Conservation (phyloP, 805 yeast species). For the Wickerhamomyces hampshirensis region DNA sequence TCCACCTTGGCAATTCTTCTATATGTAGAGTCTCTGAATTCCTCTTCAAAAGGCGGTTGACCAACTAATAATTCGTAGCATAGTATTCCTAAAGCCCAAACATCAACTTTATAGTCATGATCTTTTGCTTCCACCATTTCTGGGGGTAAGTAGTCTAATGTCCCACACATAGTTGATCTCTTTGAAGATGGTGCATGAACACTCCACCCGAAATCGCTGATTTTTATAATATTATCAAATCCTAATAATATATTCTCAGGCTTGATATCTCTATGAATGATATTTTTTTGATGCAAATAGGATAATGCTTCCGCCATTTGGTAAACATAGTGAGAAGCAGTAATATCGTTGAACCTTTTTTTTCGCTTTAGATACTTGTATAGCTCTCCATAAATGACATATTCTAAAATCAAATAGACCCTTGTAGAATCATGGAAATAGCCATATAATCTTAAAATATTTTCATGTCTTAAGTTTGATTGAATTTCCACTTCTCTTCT, state of each 20-base stretch:
- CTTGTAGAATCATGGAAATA: constrained; percentile 78
- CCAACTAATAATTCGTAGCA: constrained; percentile 86
- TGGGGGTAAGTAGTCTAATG: constrained; percentile 91
- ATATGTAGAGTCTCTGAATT: constrained; percentile 71
- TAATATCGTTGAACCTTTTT: constrained; percentile 64
- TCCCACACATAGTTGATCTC: constrained; percentile 88
- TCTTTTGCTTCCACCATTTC: constrained; percentile 85
- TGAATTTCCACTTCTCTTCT: constrained; percentile 92
- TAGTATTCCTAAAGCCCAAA: constrained; percentile 90
- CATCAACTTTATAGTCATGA: constrained; percentile 75
- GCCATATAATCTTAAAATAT: constrained; percentile 76
- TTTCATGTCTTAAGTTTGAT: constrained; percentile 69
- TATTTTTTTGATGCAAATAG: constrained; percentile 72
- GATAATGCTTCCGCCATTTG: constrained; percentile 80
- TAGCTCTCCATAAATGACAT: constrained; percentile 80
- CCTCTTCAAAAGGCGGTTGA: constrained; percentile 87
- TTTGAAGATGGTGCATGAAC: constrained; percentile 55
- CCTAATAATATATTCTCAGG: constrained; percentile 89
- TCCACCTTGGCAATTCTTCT: constrained; percentile 76
- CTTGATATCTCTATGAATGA: constrained; percentile 89
- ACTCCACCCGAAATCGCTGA: constrained; percentile 97
- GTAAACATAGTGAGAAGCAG: constrained; percentile 72
- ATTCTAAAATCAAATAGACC: constrained; percentile 82
- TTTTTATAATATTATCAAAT: constrained; percentile 68
- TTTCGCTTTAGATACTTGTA: constrained; percentile 65